Base-by-base conservation (phyloP, 345 rosid species). In the Noccaea bulbosa region DNA sequence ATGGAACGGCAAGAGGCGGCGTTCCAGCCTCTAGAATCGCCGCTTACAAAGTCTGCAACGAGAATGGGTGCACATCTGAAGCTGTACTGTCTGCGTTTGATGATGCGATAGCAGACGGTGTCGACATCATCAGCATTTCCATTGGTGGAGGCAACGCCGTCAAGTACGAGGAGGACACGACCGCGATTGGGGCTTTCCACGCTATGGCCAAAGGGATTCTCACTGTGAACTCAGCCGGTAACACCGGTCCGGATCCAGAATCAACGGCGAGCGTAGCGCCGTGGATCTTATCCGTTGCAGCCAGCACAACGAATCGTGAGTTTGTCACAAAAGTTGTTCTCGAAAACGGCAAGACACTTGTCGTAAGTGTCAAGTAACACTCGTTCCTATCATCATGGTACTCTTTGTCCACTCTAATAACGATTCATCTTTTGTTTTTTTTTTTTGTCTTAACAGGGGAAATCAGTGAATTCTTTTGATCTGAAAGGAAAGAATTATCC, bases 31-130 rank as follows among this genome's bases (percentile, higher is more conserved):
- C 91, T 1, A 79, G 91, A 65, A 74, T 86, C 17, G 83, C 88
- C 1, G 67, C 48, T 1, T 86, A 86, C 20, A 71, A 56, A 55
- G 81, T 77, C 6, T 87, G 90, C n/a, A 1, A 0, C 0, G 0
- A 0, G 0, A 1, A 0, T 0, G 60, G 35, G 0, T 78, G 82
- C 34, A 0, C 0, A 2, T 5, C 5, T 0, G 67, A 0, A 5
- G 35, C 45, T 9, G 1, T 84, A 8, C 58, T 84, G 49, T 76
- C 80, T 6, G 88, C 78, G 0, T 86, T 83, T 4, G 93, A 84
- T 38, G 93, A 88, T 38, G 87, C 89, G 0, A 86, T 88, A 3
- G 83, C 88, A 4, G 90, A 84, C 50, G 86, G 83, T 17, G 88
- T 85, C 1, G 90, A 84, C 52, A 16, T 84, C 11, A 44, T 84